A percentile compares a stretch with the other conserved stretches of the same genome.
Conservation (phyloP, 2,329 filamentous ascomycete species). For the Nemania serpens region DNA sequence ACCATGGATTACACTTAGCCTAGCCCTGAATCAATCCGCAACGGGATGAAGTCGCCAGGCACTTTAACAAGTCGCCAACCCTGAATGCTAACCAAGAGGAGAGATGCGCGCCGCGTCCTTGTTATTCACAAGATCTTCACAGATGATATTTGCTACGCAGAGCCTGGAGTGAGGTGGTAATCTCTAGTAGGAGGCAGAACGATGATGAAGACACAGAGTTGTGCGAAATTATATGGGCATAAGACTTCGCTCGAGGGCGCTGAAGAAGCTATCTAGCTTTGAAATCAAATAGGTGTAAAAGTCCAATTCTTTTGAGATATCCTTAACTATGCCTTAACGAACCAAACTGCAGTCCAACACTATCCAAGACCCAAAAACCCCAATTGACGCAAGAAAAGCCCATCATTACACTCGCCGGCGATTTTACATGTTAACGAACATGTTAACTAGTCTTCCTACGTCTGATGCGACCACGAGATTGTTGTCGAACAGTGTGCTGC, state of each 20-base stretch:
- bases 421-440: slow-evolving; percentile 10
- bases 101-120: no score
- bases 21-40: no score
- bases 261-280: not conserved
- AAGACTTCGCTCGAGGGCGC: not conserved
- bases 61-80: no score
- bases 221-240: not conserved
- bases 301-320: slow-evolving; percentile 7
- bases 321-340: not conserved
- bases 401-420: slow-evolving; percentile 8
- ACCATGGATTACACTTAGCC: no score
- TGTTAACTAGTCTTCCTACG: slow-evolving; percentile 6
- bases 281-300: not conserved
- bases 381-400: not conserved
- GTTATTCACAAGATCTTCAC: no score
- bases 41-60: no score
- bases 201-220: no score
- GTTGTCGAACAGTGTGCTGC: slow-evolving; percentile 11
- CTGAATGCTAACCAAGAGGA: no score
- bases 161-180: no score
- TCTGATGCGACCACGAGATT: slow-evolving; percentile 5
- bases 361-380: slow-evolving; percentile 5
- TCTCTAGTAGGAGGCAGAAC: not conserved
- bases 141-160: no score
- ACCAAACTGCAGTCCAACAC: slow-evolving; percentile 13